A percentile compares a stretch with the other conserved stretches of the same genome.
Evolutionary conservation across 352 stramenopile genomes (phyloP).

Genomic region (Phytopythium litorale): DNA sequence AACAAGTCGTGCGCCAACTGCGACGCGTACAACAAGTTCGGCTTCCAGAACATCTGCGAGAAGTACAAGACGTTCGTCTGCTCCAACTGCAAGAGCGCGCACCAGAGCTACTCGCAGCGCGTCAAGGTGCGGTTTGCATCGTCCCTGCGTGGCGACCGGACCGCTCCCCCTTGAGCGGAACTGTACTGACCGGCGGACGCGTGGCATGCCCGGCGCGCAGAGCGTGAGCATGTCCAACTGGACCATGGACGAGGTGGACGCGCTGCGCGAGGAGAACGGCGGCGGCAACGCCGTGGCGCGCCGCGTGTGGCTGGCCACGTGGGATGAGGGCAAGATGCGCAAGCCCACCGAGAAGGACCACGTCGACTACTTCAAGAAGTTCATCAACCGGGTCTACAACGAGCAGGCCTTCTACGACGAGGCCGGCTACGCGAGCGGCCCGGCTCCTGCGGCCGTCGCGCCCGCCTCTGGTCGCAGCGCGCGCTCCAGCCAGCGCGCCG

Average conservation of each 20-base stretch:
- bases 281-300: conserved; percentile 85
- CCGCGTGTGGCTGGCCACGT: conserved; percentile 85
- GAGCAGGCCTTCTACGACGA: conserved; percentile 75
- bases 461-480: neutral
- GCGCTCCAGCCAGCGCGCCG: conserved; percentile 10
- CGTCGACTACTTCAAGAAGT: conserved; percentile 84
- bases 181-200: neutral
- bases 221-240: conserved; percentile 94
- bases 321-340: conserved; percentile 66
- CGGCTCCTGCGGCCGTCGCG: too few species aligned
- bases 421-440: conserved; percentile 11
- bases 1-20: conserved; percentile 89
- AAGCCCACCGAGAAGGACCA: conserved; percentile 71
- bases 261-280: conserved; percentile 80
- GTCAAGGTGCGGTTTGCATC: conserved; percentile 72
- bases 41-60: conserved; percentile 91
- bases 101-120: conserved; percentile 93
- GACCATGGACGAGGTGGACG: conserved; percentile 88
- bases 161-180: too few species aligned
- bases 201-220: conserved; percentile 8
- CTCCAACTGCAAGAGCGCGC: conserved; percentile 93
- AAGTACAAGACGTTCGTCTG: conserved; percentile 93
- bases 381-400: conserved; percentile 85
- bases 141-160: too few species aligned
- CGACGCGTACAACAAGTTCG: conserved; percentile 86